Base-by-base conservation (phyloP, 2,329 filamentous ascomycete genomes). In the Claviceps capensis region DNA sequence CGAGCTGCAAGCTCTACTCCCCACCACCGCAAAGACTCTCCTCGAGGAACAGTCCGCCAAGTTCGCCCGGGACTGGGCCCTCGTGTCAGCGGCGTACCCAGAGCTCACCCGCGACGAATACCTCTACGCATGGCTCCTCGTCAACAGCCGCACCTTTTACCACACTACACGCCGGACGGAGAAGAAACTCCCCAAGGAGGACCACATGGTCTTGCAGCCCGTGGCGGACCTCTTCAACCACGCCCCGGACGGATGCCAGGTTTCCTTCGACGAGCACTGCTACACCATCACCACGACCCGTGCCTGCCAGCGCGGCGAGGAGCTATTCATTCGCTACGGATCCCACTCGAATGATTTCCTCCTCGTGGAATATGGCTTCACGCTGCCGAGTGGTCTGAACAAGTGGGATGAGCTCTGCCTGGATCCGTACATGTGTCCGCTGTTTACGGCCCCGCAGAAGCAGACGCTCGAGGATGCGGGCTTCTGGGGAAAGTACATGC, bases 211-310 rank as follows among this genome's bases (percentile, higher is more conserved):
- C 9, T 74, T 88, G 57, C 83, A 82, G 64, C 85, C 85, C 0
- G 82, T 86, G 38, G 80, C 83, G 1, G 85, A 89, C 63, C 78
- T 86, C 52, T 83, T 88, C 71, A 89, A 79, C 58, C 76, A 78
- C 60, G 63, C 69, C 5, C 67, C 73, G 41, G 58, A 58, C 9
- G 72, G 73, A 13, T 83, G 79, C 64, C 65, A 70, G 14, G 78
- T 81, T 0, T 61, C 69, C n/a, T 78, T 77, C 58, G 69, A 73
- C 46, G 55, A 65, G 1, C 63, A 66, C 1, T 73, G 74, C 5
- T 86, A 81, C 66, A 72, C 69, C 23, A 72, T 86, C 47, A 72
- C 67, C 17, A 74, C 79, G 2, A 67, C 73, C 47, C 64, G 69
- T 2, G 61, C 68, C 0, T 82, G 84, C 59, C 63, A 62, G 3